Base-by-base conservation (phyloP, 495 filamentous ascomycete genomes). In the Aspergillus coremiiformis region DNA sequence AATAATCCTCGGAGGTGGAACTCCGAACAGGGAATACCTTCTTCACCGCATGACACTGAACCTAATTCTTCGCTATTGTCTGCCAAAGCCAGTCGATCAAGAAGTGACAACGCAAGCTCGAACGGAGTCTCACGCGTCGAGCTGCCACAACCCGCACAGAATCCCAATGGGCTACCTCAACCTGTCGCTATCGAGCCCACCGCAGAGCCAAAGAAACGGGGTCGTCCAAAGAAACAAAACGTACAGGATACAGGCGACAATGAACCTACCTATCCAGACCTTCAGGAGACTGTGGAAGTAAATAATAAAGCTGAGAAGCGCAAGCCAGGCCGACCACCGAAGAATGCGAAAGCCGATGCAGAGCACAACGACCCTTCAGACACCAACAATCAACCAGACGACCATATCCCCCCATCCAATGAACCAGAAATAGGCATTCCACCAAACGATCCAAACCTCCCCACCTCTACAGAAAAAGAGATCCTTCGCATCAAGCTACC, bases 1-100 rank as follows among this genome's bases (percentile, higher is more conserved):
- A 62, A 62, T 22, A 47, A 44, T 7, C 15, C 49, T 1, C 58
- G 60, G 42, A 49, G 62, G 19, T 59, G 59, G 17, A 61, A 63
- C 14, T 64, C 68, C n/a, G 54, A 65, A 39, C 62, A 72, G 44
- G 51, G 47, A 0, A 42, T 49, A 17, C 35, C 47, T 10, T 59
- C 54, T 35, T 74, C 71, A 2, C 68, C 71, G 5, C 69, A 73
- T 43, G 71, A 74, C 39, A 74, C 71, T 1, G 62, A 70, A 23
- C 71, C 71, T 15, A 51, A 71, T n/a, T 74, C 71, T 3, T 72
- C 71, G 11, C 50, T 67, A 9, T 23, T 51, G 5, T 68, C 66
- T 1, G 56, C 61, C 0, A 49, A 54, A 14, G 20, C 55, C 14
- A 62, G 41, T 22, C 58, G 63, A 51, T 30, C 57, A 2, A 71